Conservation (phyloP, 2,329 filamentous ascomycete species). For the Exophiala xenobiotica region DNA sequence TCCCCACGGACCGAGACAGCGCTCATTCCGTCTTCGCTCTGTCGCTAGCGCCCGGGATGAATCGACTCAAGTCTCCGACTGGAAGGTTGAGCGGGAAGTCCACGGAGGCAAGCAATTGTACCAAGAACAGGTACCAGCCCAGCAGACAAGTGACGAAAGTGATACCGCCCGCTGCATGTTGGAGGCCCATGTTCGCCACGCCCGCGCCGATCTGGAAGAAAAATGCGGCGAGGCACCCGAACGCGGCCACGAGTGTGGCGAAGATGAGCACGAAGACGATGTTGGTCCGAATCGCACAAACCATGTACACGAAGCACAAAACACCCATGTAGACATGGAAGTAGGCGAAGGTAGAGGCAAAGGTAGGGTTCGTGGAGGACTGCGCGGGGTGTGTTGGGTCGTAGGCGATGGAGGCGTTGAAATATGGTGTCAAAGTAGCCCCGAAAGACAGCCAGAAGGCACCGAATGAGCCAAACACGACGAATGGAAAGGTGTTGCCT, state of each 20-base stretch:
- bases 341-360: slow-evolving; percentile 48
- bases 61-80: slow-evolving; percentile 55
- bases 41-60: slow-evolving; percentile 40
- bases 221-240: slow-evolving; percentile 57
- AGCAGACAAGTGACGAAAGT: slow-evolving; percentile 52
- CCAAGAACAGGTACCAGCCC: slow-evolving; percentile 58
- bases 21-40: slow-evolving; percentile 21
- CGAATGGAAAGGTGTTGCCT: slow-evolving; percentile 55
- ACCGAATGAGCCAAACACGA: slow-evolving; percentile 52
- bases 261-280: slow-evolving; percentile 70
- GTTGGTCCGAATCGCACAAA: slow-evolving; percentile 72
- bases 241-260: slow-evolving; percentile 58
- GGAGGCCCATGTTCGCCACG: slow-evolving; percentile 7
- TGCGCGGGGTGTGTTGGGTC: slow-evolving; percentile 31
- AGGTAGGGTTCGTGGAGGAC: slow-evolving; percentile 29
- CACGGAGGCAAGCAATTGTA: slow-evolving; percentile 56
- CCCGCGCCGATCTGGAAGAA: slow-evolving; percentile 26
- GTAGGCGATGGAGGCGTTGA: slow-evolving; percentile 49
- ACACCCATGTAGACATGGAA: slow-evolving; percentile 66
- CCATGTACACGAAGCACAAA: slow-evolving; percentile 65
- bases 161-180: slow-evolving; percentile 48
- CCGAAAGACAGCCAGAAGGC: slow-evolving; percentile 59
- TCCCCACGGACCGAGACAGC: too few relatives aligned
- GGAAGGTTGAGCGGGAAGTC: slow-evolving; percentile 59
- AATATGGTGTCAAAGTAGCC: slow-evolving; percentile 55